Base-by-base conservation (phyloP, 2,329 filamentous ascomycete genomes). In the Colletotrichum cordylinicola region DNA sequence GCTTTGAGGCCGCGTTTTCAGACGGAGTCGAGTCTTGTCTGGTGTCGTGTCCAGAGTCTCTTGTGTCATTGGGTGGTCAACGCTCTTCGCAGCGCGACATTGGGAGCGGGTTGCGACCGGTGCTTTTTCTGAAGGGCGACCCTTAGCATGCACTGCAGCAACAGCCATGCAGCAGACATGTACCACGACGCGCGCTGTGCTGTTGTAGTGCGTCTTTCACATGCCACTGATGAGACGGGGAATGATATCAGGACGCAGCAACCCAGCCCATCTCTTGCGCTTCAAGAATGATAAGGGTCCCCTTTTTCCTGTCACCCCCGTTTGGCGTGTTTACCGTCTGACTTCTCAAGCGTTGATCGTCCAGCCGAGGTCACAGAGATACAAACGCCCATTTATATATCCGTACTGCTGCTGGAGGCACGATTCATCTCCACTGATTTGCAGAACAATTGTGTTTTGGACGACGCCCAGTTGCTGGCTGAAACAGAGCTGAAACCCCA, bases 401-500 rank as follows among this genome's bases (percentile, higher is more conserved):
- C 52, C 29, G 18, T 56, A n/a, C 65, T 35, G 58, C n/a, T n/a
- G 29, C 18, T n/a, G 61, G 43, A 35, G 21, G 21, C 39, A 64
- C 35, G 27, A 33, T 61, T 62, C 35, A 48, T 48, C 73, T 69
- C 70, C 64, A 62, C 58, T 52, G 64, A 74, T 68, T 67, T 52
- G 65, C 70, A 39, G 58, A 61, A 65, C 67, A 62, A 52, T 7
- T 18, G 43, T 15, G 39, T 33, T 67, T 62, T 60, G 52, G 72
- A 67, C 60, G 58, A 43, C 48, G 70, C 33, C 56, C 58, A 65
- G 56, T 52, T 31, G 31, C 31, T 37, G 70, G 65, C 74, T 76
- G 74, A 76, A 76, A 76, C 74, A 37, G 43, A 68, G 48, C 70
- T 76, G 74, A 76, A 76, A 76, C 74, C 48, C 15, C 62, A 33